Evolutionary conservation across 768 basidiomycete species (phyloP).

Genomic region (Strobilomyces confusus): DNA sequence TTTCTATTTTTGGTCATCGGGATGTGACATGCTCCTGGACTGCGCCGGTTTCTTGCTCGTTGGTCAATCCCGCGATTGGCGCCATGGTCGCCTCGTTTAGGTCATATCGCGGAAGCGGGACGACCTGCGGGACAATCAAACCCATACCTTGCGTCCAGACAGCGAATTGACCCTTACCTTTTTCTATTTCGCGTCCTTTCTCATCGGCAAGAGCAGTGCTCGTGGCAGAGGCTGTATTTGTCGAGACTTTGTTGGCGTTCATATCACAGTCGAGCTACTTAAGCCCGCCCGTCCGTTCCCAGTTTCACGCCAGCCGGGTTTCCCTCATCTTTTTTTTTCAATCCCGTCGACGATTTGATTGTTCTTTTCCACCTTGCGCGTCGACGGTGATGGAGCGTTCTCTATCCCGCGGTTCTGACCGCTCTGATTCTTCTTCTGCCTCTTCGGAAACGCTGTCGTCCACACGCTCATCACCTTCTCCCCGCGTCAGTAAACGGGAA

Average conservation of each 20-base stretch:
- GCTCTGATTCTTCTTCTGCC: conserved; percentile 24
- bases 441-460: conserved; percentile 39
- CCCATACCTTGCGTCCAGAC: background rate
- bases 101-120: conserved; percentile 12
- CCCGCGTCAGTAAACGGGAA: conserved; percentile 67
- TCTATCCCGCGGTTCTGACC: conserved; percentile 14
- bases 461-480: conserved; percentile 25
- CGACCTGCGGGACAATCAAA: conserved; percentile 4
- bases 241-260: background rate
- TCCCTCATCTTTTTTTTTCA: background rate
- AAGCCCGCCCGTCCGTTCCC: conserved; percentile 2
- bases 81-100: conserved; percentile 6
- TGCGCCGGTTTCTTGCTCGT: conserved; percentile 8
- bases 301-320: background rate
- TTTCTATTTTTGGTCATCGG: conserved; percentile 26
- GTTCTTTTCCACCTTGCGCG: background rate
- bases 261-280: conserved; percentile 17
- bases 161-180: background rate
- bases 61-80: conserved; percentile 13
- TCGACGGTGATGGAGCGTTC: conserved; percentile 15
- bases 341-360: background rate
- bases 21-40: conserved; percentile 18
- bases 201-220: conserved; percentile 11
- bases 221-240: conserved; percentile 13
- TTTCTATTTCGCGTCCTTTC: conserved; percentile 8